A percentile compares a stretch with the other conserved stretches of the same genome.
Conservation (phyloP, 768 basidiomycete species). For the Lactarius evosmus region DNA sequence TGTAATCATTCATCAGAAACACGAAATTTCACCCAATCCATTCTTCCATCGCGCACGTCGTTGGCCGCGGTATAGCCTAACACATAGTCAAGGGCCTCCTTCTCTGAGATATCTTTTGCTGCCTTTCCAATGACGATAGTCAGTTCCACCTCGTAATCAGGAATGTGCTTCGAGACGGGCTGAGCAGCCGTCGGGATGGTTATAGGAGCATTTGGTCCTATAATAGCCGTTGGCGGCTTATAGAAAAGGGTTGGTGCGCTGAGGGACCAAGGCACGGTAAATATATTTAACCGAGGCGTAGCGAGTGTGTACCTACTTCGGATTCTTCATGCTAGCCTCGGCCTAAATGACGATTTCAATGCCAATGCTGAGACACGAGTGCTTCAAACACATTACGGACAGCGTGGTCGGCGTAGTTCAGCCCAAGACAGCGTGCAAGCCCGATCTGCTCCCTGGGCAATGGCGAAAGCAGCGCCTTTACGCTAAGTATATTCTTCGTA, state of each 20-base stretch:
- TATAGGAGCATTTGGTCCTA: constrained; percentile 66
- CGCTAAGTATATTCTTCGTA: constrained; percentile 60
- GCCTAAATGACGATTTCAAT: constrained; percentile 40
- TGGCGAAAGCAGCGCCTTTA: constrained; percentile 66
- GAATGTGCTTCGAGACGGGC: constrained; percentile 63
- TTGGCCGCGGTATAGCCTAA: constrained; percentile 80
- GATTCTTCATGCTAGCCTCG: constrained; percentile 61
- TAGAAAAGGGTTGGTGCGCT: constrained; percentile 77
- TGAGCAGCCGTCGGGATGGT: constrained; percentile 65
- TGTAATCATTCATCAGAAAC: constrained; percentile 29
- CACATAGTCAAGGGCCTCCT: constrained; percentile 81
- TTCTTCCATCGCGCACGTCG: constrained; percentile 48
- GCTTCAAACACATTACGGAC: constrained; percentile 38
- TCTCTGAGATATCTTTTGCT: constrained; percentile 75
- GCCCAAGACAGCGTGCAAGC: constrained; percentile 69
- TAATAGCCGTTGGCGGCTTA: constrained; percentile 68
- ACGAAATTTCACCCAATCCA: neutral
- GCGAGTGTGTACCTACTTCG: constrained; percentile 45
- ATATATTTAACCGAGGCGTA: neutral
- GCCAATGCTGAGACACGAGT: neutral
- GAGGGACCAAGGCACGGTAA: neutral
- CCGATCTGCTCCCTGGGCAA: constrained; percentile 64
- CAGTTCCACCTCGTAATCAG: constrained; percentile 83
- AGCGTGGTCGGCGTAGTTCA: constrained; percentile 86
- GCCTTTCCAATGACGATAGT: constrained; percentile 80